Evolutionary conservation across 2,329 filamentous ascomycete genomes (phyloP).

Genomic region (Clarireedia paspali): DNA sequence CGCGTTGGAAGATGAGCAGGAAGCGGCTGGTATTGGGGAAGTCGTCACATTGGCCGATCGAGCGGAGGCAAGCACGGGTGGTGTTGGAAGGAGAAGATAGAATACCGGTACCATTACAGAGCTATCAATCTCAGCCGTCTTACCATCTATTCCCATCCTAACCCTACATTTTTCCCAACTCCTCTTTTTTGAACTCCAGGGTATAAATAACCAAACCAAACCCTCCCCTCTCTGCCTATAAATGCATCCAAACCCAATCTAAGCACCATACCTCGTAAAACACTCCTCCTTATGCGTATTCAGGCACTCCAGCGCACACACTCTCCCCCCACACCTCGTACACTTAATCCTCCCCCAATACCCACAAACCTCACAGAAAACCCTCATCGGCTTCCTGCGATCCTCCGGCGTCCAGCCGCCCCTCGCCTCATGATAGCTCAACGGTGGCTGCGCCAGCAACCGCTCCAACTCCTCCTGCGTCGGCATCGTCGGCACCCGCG

Average conservation of each 20-base stretch:
- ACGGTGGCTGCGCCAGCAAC: constrained; percentile 54
- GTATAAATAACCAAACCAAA: neutral
- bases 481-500: constrained; percentile 49
- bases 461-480: constrained; percentile 54
- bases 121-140: neutral
- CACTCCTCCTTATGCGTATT: constrained; percentile 66
- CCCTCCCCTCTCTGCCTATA: neutral
- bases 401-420: constrained; percentile 38
- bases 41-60: constrained; percentile 81
- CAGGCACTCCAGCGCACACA: constrained; percentile 72
- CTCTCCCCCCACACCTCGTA: constrained; percentile 67
- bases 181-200: neutral
- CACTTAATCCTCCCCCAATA: constrained; percentile 75
- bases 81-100: constrained; percentile 19
- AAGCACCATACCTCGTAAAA: constrained; percentile 52
- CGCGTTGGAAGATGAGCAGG: constrained; percentile 88
- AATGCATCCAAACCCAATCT: neutral
- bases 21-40: constrained; percentile 78
- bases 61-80: constrained; percentile 34
- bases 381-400: constrained; percentile 46
- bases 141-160: neutral
- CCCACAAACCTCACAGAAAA: constrained; percentile 73
- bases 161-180: neutral
- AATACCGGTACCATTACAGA: constrained; percentile 6
- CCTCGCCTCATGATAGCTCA: constrained; percentile 60